Conservation (phyloP, 352 stramenopile species). For the Chrysophaeum taylorii region DNA sequence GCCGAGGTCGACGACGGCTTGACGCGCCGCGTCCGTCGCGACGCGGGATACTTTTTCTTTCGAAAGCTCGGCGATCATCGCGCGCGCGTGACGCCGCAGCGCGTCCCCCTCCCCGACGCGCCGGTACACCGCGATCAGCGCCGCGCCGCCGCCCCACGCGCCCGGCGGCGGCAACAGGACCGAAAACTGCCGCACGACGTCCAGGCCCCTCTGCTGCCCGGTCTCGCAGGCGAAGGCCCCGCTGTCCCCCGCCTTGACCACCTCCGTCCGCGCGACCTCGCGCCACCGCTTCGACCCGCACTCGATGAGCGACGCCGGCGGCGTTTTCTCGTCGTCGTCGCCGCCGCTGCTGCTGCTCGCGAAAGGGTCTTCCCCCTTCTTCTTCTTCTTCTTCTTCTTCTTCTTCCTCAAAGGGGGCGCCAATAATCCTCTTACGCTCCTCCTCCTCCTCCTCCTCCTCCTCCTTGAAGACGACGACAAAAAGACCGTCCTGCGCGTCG, state of each 20-base stretch:
- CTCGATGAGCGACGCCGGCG: no score
- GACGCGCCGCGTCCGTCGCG: no score
- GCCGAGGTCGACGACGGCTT: no score
- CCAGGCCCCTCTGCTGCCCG: background rate
- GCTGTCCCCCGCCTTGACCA: background rate
- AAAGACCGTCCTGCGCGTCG: background rate
- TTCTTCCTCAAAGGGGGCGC: no score
- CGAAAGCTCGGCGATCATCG: no score
- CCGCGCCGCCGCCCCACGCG: background rate
- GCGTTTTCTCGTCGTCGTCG: no score
- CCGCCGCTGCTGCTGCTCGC: no score
- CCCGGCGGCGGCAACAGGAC: background rate
- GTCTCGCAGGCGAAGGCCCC: background rate
- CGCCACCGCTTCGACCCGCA: no score
- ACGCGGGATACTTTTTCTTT: no score
- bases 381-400: no score
- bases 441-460: background rate
- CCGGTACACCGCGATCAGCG: background rate
- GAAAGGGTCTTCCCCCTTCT: no score
- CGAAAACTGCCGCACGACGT: conserved; percentile 10
- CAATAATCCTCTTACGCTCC: no score
- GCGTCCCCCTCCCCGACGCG: background rate
- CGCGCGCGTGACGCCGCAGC: background rate
- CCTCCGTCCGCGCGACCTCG: conserved; percentile 9
- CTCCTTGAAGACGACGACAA: background rate